Evolutionary conservation across 2,329 filamentous ascomycete species (phyloP).

Genomic region (Hawksworthiomyces lignivorus): DNA sequence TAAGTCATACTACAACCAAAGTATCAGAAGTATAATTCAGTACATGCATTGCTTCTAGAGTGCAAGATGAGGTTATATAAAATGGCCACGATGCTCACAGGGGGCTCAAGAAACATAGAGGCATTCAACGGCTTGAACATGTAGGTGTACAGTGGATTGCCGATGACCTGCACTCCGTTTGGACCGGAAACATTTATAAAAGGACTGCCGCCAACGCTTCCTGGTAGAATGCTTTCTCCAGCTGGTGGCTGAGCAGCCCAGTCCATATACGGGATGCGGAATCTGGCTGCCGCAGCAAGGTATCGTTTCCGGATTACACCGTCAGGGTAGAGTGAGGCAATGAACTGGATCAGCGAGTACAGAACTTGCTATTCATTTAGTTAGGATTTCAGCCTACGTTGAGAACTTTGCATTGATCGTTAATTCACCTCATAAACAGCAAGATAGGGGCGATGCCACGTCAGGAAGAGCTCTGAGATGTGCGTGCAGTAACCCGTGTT

Average conservation of each 20-base stretch:
- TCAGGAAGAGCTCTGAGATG: constrained; percentile 62
- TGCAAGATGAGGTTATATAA: too few species aligned
- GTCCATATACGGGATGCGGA: constrained; percentile 53
- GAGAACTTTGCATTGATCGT: not conserved
- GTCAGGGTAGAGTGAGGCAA: constrained; percentile 41
- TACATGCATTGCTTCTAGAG: too few species aligned
- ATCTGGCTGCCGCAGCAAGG: constrained; percentile 39
- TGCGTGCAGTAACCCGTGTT: constrained; percentile 70
- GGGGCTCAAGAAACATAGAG: constrained; percentile 49
- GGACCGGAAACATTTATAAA: constrained; percentile 46
- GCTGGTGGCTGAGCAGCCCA: constrained; percentile 44
- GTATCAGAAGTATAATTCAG: not conserved
- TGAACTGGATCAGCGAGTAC: constrained; percentile 27
- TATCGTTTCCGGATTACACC: constrained; percentile 37
- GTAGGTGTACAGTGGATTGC: constrained; percentile 56
- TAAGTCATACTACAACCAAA: constrained; percentile 39
- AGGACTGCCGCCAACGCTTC: constrained; percentile 37
- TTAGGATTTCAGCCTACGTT: constrained; percentile 1
- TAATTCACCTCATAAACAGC: constrained; percentile 46
- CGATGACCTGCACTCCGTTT: constrained; percentile 45
- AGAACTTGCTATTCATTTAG: constrained; percentile 29
- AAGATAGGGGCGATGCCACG: constrained; percentile 80
- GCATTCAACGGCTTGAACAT: constrained; percentile 52
- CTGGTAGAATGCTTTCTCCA: constrained; percentile 40
- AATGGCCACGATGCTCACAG: constrained; percentile 40